Evolutionary conservation across 2,329 filamentous ascomycete genomes (phyloP).

Genomic region (Nemania serpens): DNA sequence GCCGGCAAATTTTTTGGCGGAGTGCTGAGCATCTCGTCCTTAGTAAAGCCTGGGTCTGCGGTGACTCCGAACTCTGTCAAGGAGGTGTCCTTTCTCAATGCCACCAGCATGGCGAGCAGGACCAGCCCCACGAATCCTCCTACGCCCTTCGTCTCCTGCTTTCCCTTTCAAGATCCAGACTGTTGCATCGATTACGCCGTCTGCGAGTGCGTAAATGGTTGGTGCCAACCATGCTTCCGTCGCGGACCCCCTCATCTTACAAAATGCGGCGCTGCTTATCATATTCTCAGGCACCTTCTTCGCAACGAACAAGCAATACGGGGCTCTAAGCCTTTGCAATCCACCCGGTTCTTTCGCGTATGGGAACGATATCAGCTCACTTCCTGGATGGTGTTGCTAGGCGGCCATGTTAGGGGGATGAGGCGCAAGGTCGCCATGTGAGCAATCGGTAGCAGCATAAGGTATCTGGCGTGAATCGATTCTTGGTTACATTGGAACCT

Average conservation of each 20-base stretch:
- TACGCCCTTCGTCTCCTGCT: slow-evolving; percentile 18
- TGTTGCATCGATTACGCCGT: slow-evolving; percentile 30
- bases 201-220: slow-evolving; percentile 33
- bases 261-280: slow-evolving; percentile 1
- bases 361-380: slow-evolving; percentile 25
- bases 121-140: not conserved
- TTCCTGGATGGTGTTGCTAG: slow-evolving; percentile 33
- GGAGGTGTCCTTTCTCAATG: slow-evolving; percentile 24
- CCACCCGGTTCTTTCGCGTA: slow-evolving; percentile 29
- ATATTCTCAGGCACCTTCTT: slow-evolving; percentile 32
- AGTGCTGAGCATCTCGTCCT: slow-evolving; percentile 9
- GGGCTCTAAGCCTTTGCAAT: slow-evolving; percentile 19
- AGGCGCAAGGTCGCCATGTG: not conserved
- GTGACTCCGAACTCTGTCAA: not conserved
- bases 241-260: not conserved
- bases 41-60: slow-evolving; percentile 14
- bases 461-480: not conserved
- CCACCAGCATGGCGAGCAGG: slow-evolving; percentile 11
- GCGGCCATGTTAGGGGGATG: not conserved
- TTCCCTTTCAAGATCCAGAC: slow-evolving; percentile 34
- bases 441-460: not conserved
- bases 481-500: not conserved
- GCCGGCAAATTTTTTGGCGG: slow-evolving; percentile 11
- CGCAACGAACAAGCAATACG: slow-evolving; percentile 25
- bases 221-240: not conserved